Percentiles rank a stretch among this genome's conserved stretches.
Evolutionary conservation across 2,329 filamentous ascomycete species (phyloP).

Genomic region (Rhytidhysteron rufulum): DNA sequence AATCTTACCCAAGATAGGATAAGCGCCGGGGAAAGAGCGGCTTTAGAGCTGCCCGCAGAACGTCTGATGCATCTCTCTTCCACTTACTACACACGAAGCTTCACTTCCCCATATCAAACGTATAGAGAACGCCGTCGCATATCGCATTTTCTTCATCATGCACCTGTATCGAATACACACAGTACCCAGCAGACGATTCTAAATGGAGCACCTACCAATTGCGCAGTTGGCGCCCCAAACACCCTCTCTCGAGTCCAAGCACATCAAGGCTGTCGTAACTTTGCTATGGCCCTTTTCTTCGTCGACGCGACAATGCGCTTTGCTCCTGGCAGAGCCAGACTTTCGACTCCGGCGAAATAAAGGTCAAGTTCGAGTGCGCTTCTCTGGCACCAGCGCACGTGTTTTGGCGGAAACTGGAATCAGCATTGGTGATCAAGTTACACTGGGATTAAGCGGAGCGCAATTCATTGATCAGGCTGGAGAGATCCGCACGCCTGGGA

Average conservation of each 20-base stretch:
- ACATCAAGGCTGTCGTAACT: conserved; percentile 69
- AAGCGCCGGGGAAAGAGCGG: no score
- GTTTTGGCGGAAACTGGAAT: conserved; percentile 64
- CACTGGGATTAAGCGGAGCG: conserved; percentile 65
- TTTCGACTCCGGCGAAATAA: conserved; percentile 71
- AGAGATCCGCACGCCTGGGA: conserved; percentile 53
- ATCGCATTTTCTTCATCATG: neutral
- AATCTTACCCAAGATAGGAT: no score
- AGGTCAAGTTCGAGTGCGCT: conserved; percentile 77
- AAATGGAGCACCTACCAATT: conserved; percentile 29
- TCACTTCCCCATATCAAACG: no score
- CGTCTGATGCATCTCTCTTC: no score
- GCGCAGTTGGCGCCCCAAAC: conserved; percentile 29
- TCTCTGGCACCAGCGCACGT: conserved; percentile 67
- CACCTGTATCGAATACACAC: neutral
- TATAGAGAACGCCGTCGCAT: no score
- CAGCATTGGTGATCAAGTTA: conserved; percentile 73
- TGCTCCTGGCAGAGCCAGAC: conserved; percentile 81
- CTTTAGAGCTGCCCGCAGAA: no score
- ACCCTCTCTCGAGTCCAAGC: conserved; percentile 23
- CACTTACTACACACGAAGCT: no score
- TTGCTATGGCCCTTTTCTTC: conserved; percentile 91
- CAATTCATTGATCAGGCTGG: conserved; percentile 58
- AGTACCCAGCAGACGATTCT: neutral
- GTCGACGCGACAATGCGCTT: conserved; percentile 66